Percentiles rank a stretch among this genome's conserved stretches.
Conservation (phyloP, 306 rosid species). For the Gillenia trifoliata region DNA sequence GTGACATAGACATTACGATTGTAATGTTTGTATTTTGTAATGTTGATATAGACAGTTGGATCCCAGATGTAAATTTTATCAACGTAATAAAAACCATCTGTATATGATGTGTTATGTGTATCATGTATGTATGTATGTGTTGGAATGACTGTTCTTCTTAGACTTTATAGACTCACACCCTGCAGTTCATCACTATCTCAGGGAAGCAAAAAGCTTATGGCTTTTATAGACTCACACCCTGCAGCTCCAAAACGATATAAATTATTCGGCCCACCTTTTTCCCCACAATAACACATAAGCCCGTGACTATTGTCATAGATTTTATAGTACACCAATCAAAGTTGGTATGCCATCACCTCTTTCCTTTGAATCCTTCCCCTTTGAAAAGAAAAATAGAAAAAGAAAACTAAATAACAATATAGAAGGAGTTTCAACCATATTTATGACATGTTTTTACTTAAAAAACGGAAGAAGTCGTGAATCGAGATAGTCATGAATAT, state of each 20-base stretch:
- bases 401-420: background rate
- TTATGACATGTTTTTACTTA: too few species aligned
- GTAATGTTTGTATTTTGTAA: background rate
- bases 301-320: conserved; percentile 25
- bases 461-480: too few species aligned
- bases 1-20: background rate
- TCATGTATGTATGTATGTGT: background rate
- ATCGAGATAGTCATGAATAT: too few species aligned
- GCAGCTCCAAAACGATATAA: background rate
- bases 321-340: background rate
- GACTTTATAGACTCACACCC: too few species aligned
- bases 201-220: background rate
- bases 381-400: background rate
- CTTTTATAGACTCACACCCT: background rate
- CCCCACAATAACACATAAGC: background rate
- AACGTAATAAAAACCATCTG: background rate
- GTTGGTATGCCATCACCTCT: background rate
- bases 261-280: conserved; percentile 6
- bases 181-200: background rate
- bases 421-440: background rate
- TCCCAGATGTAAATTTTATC: background rate
- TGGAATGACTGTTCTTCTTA: background rate
- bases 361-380: background rate
- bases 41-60: background rate
- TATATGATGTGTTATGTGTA: too few species aligned